Evolutionary conservation across 139 green algal species (phyloP).

Genomic region (Tetratostichococcus sp.): DNA sequence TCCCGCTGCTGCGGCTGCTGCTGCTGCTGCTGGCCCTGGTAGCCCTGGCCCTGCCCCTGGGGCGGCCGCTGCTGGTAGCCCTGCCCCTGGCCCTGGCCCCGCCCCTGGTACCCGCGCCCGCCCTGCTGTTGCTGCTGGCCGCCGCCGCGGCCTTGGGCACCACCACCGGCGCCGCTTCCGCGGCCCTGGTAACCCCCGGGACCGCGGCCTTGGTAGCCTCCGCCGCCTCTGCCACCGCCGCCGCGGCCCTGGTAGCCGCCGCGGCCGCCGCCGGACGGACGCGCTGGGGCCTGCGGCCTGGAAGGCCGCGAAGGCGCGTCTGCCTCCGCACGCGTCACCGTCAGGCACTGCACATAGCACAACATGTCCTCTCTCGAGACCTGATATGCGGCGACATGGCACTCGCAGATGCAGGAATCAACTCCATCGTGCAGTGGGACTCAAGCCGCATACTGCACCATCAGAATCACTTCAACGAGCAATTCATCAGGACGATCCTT

Average conservation of each 20-base stretch:
- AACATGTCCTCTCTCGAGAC: too few relatives aligned
- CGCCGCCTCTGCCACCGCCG: neutral
- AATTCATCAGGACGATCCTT: too few relatives aligned
- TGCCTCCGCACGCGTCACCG: too few relatives aligned
- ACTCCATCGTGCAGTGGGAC: too few relatives aligned
- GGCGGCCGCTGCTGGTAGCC: neutral
- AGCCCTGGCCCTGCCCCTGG: neutral
- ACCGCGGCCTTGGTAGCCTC: neutral
- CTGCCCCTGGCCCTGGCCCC: neutral
- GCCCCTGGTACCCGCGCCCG: neutral
- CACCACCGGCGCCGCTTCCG: neutral
- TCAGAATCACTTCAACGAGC: too few relatives aligned
- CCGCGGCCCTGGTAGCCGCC: neutral
- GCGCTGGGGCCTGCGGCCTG: neutral
- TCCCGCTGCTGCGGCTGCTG: neutral
- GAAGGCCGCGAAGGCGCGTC: neutral
- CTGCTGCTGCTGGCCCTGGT: neutral
- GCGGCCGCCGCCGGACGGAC: neutral
- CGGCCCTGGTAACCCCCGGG: neutral
- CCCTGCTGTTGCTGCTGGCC: neutral
- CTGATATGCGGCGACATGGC: too few relatives aligned
- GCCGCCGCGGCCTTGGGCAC: neutral
- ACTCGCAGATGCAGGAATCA: too few relatives aligned
- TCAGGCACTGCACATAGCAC: constrained; percentile 3
- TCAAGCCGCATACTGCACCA: too few relatives aligned